Percentiles rank a stretch among this genome's conserved stretches.
These are phyloP conservation scores for Bryoerythrophyllum caledonicum DNA, from an alignment of 225 moss, liverwort and hornwort species.

Conservation along the genomic window DNA sequence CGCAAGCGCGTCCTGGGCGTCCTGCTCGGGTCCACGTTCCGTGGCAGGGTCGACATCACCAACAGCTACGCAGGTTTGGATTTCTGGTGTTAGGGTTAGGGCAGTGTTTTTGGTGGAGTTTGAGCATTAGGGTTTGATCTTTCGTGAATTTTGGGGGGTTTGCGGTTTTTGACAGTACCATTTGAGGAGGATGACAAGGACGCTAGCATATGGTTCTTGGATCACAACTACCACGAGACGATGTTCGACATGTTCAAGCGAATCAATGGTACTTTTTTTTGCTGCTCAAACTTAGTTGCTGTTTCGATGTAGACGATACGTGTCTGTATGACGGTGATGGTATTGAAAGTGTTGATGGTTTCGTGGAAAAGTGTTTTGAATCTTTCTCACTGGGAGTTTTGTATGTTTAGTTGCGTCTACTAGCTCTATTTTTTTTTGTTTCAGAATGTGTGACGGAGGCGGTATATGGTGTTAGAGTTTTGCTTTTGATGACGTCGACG, in stretches of 20 bases:
- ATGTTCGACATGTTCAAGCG: conserved; percentile 99
- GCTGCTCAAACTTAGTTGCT: neutral
- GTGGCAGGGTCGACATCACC: conserved; percentile 96
- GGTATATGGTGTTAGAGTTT: neutral
- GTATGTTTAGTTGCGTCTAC: neutral
- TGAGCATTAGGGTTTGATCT: neutral
- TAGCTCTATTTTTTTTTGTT: neutral
- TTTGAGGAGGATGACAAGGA: conserved; percentile 99
- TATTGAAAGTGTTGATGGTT: neutral
- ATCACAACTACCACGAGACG: conserved; percentile 97
- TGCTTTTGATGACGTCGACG: no score
- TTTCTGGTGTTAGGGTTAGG: conserved; percentile 23
- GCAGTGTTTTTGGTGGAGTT: neutral
- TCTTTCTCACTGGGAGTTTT: neutral
- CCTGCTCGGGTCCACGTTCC: conserved; percentile 73
- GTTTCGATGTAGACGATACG: neutral
- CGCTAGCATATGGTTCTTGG: conserved; percentile 97
- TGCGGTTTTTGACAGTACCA: conserved; percentile 55
- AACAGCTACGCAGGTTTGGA: conserved; percentile 91
- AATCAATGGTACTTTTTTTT: conserved; percentile 74
- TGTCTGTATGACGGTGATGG: neutral
- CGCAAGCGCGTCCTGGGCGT: conserved; percentile 95
- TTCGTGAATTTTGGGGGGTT: conserved; percentile 19
- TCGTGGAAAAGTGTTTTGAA: no score
- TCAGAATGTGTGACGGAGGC: neutral